phyloP scores from a whole-genome alignment of 2,329 filamentous ascomycete species.

The Sordariomycetes sp. region DNA sequence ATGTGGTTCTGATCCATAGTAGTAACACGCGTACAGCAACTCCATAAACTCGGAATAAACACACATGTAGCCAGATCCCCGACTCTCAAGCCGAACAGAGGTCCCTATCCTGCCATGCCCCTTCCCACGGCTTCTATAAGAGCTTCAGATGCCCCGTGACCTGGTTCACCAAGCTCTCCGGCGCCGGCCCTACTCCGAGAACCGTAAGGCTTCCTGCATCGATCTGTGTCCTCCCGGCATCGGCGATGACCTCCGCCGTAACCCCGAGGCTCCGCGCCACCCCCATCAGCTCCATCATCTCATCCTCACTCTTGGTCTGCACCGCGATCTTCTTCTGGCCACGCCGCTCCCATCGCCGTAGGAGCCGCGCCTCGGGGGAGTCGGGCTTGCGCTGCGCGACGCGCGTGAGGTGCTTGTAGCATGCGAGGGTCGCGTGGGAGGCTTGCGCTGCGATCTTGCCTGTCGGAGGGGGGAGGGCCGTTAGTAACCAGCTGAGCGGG shows the following conservation, averaged over 20 bases:
- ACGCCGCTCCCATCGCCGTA: constrained; percentile 73
- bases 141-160: constrained; percentile 81
- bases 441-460: constrained; percentile 97
- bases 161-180: constrained; percentile 75
- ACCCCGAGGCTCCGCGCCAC: constrained; percentile 75
- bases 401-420: constrained; percentile 74
- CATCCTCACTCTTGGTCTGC: constrained; percentile 78
- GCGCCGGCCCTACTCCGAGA: constrained; percentile 70
- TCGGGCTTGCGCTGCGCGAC: constrained; percentile 38
- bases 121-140: constrained; percentile 38
- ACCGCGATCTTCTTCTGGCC: constrained; percentile 93
- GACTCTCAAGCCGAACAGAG: background rate
- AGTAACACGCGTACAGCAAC: too few relatives aligned
- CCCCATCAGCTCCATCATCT: constrained; percentile 62
- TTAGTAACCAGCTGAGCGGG: background rate
- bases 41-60: background rate
- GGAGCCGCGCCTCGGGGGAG: constrained; percentile 47
- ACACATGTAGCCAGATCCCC: background rate
- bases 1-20: too few relatives aligned
- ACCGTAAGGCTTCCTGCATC: constrained; percentile 88
- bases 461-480: constrained; percentile 20
- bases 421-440: constrained; percentile 91
- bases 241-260: constrained; percentile 81
- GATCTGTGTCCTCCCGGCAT: constrained; percentile 97
- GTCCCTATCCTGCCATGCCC: background rate